Base-by-base conservation (phyloP, 2,329 filamentous ascomycete species). In the Arachnopeziza araneosa region DNA sequence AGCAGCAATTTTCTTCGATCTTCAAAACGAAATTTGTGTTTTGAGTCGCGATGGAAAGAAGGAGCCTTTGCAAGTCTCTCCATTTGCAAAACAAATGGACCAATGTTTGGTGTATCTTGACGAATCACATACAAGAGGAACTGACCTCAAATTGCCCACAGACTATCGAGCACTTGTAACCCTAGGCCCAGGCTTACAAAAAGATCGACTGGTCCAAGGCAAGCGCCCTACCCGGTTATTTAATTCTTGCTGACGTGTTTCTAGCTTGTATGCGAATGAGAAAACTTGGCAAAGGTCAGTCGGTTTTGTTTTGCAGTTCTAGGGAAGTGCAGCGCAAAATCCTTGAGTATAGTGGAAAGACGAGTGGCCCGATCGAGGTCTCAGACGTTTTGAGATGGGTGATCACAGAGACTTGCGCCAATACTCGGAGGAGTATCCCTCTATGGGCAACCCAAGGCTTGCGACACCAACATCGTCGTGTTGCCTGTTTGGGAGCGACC, bases 251-350 rank as follows among this genome's bases (percentile, higher is more conserved):
- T 23, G 19, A 24, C 8, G n/a, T 17, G 8, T 30, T 26, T 54
- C n/a, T 53, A 83, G 86, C 86, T 0, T 88, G 86, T 59, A 89
- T 89, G 86, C 72, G 88, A 24, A 85, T 91, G 82, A 73, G 88
- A 12, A 83, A 86, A 63, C 77, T 93, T 0, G 88, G 86, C 0
- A 74, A 83, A 1, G 86, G 87, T 0, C 88, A 93, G 63, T 84
- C 82, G 0, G 79, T 91, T 0, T 75, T 82, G 0, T 90, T 90
- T 56, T 83, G 79, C 58, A 72, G 85, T 0, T 79, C 85, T 0
- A 68, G 75, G 1, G 88, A 91, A 62, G 83, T 90, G 8, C 72
- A 80, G 17, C 72, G 67, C 0, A 83, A 81, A 60, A 85, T 89
- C 17, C 60, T 70, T 0, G 62, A 70, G 1, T 26, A 67, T 1